These are phyloP conservation scores for Scedosporium dehoogii DNA, from an alignment of 2,329 filamentous ascomycete genomes.

Conservation along the genomic window DNA sequence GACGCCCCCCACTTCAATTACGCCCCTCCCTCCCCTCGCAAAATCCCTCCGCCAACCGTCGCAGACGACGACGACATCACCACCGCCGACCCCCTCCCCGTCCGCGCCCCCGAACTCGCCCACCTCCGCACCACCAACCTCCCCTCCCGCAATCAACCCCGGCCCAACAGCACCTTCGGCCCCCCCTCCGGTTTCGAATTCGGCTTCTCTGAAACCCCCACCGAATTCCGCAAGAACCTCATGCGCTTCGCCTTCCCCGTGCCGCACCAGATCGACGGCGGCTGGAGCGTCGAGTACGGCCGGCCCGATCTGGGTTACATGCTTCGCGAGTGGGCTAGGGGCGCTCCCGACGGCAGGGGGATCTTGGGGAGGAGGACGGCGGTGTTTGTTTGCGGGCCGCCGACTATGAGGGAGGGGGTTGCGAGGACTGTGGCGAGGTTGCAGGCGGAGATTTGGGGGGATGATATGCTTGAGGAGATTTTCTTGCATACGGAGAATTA, in stretches of 20 bases:
- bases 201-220: conserved; percentile 75
- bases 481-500: conserved; percentile 96
- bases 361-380: conserved; percentile 73
- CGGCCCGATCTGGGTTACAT: conserved; percentile 81
- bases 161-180: conserved; percentile 47
- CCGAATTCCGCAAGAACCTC: conserved; percentile 77
- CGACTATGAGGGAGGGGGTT: conserved; percentile 78
- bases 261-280: conserved; percentile 58
- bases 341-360: conserved; percentile 53
- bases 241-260: conserved; percentile 84
- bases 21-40: conserved; percentile 36
- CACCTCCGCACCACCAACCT: conserved; percentile 42
- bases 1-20: conserved; percentile 50
- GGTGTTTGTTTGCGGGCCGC: conserved; percentile 87
- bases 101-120: conserved; percentile 43
- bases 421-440: conserved; percentile 74
- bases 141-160: conserved; percentile 18
- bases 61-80: conserved; percentile 10
- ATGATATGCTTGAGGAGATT: conserved; percentile 73
- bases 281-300: conserved; percentile 89
- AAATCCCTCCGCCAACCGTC: conserved; percentile 12
- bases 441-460: conserved; percentile 74
- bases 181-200: conserved; percentile 61
- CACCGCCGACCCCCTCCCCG: conserved; percentile 16
- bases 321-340: conserved; percentile 70